These are phyloP conservation scores for Amphirosellinia nigrospora DNA, from an alignment of 495 filamentous ascomycete genomes.

Conservation along the genomic window DNA sequence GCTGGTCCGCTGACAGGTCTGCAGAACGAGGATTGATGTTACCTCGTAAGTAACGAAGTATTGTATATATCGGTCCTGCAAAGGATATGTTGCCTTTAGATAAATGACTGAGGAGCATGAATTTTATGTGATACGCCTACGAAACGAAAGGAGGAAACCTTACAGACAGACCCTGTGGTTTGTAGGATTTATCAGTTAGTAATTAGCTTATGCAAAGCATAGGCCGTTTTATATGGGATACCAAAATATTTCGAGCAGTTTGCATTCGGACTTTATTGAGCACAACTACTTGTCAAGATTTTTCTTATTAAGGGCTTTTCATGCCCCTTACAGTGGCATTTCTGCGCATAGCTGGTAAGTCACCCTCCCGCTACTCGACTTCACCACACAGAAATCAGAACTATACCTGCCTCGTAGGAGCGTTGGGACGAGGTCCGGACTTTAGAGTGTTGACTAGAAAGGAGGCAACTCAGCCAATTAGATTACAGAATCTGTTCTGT, in stretches of 20 bases:
- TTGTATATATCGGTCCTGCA: constrained; percentile 21
- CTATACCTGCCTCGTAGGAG: background rate
- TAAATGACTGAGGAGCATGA: background rate
- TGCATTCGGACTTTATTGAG: background rate
- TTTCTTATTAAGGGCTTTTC: background rate
- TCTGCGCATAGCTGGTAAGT: background rate
- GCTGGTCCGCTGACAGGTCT: constrained; percentile 78
- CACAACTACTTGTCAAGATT: background rate
- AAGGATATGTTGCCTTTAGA: background rate
- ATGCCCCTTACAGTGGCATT: background rate
- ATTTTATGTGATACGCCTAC: background rate
- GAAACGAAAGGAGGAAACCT: background rate
- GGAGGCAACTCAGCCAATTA: background rate
- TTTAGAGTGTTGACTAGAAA: background rate
- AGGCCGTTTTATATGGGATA: background rate
- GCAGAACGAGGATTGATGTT: constrained; percentile 48
- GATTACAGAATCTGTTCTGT: background rate
- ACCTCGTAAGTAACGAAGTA: background rate
- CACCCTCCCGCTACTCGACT: background rate
- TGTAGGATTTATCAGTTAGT: background rate
- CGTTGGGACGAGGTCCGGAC: background rate
- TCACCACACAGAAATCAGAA: background rate
- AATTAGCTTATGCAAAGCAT: background rate
- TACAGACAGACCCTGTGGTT: background rate
- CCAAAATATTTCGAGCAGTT: background rate